A percentile compares a stretch with the other conserved stretches of the same genome.
Evolutionary conservation across 495 filamentous ascomycete genomes (phyloP).

Genomic region (Barbatosphaeria neglecta): DNA sequence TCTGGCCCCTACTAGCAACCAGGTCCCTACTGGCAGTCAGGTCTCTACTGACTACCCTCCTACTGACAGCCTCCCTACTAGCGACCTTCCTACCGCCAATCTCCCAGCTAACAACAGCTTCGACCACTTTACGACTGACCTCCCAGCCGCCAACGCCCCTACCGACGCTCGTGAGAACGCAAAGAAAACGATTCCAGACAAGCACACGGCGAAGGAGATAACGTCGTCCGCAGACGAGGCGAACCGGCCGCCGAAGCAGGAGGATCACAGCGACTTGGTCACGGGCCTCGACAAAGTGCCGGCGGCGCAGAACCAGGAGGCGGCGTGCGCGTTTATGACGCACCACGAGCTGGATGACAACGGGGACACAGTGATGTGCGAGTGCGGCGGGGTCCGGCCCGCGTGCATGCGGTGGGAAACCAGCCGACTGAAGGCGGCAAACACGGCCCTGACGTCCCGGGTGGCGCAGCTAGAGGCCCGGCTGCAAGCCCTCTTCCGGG

Average conservation of each 20-base stretch:
- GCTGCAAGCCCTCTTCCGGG: no score
- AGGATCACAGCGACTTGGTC: neutral
- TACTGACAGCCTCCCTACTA: no score
- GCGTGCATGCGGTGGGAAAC: neutral
- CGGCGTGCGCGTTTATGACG: neutral
- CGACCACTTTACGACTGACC: no score
- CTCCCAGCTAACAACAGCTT: no score
- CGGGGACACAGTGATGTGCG: slow-evolving; percentile 1
- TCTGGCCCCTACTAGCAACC: no score
- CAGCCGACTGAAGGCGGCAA: neutral
- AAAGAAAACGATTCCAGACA: no score
- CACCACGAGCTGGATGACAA: neutral
- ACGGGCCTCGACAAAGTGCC: neutral
- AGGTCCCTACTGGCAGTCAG: no score
- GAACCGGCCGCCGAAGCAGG: neutral
- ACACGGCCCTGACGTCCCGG: neutral
- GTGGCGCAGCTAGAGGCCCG: no score
- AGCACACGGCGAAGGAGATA: neutral
- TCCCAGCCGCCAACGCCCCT: no score
- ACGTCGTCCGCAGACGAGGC: neutral
- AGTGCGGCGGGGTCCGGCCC: neutral
- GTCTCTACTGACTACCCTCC: no score
- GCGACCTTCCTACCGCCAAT: no score
- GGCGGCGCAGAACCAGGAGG: neutral
- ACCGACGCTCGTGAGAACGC: no score